These are phyloP conservation scores for Chloropicon primus DNA, from an alignment of 139 green algal species.

Conservation along the genomic window DNA sequence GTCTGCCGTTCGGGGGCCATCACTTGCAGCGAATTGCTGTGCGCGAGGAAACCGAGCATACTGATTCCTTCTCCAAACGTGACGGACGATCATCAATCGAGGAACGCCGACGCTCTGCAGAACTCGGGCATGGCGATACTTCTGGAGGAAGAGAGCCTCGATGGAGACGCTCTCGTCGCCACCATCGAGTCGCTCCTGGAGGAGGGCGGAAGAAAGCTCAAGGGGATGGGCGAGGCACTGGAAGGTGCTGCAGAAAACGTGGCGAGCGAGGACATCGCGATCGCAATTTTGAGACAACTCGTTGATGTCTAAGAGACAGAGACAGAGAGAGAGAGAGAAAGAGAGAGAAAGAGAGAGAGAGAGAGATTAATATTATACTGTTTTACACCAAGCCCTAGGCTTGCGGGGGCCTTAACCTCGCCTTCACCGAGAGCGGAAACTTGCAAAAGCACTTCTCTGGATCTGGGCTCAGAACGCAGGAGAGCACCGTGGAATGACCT, in stretches of 20 bases:
- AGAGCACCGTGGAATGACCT: no score
- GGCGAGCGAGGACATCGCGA: not conserved
- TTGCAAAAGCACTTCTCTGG: no score
- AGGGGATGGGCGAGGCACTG: not conserved
- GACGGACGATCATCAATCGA: conserved; percentile 31
- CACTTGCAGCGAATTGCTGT: conserved; percentile 38
- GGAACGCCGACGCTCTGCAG: conserved; percentile 1
- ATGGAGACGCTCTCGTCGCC: not conserved
- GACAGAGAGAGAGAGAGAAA: no score
- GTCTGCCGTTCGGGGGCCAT: conserved; percentile 30
- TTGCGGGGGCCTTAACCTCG: no score
- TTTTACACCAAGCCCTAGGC: no score
- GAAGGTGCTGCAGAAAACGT: not conserved
- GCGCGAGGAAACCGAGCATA: conserved; percentile 17
- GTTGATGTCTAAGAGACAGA: no score
- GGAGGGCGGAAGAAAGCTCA: not conserved
- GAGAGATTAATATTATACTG: no score
- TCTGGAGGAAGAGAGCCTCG: not conserved
- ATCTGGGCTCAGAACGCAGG: no score
- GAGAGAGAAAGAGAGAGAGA: no score
- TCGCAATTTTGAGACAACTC: no score
- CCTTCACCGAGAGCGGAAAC: no score
- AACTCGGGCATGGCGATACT: not conserved
- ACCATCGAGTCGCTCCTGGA: not conserved
- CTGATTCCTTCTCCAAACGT: conserved; percentile 38